A percentile compares a stretch with the other conserved stretches of the same genome.
phyloP scores from a whole-genome alignment of 106 monocot genomes.

The Dendrobium huoshanense region DNA sequence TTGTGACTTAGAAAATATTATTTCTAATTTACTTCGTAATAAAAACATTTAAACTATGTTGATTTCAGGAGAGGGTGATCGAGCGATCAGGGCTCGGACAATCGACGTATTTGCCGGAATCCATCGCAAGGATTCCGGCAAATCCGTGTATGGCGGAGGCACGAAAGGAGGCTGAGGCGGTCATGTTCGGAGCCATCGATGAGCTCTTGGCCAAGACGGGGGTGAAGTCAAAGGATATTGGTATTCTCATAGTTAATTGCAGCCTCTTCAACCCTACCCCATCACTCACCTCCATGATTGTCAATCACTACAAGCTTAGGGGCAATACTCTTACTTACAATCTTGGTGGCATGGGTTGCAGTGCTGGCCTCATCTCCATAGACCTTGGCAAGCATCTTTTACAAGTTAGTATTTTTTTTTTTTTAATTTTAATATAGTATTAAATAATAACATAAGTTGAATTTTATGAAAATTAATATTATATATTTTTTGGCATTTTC shows the following conservation, averaged over 20 bases:
- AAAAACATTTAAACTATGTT: background rate
- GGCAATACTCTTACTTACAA: slow-evolving; percentile 15
- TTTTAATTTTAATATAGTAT: too few relatives aligned
- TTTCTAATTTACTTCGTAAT: background rate
- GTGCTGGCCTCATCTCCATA: slow-evolving; percentile 26
- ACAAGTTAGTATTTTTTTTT: background rate
- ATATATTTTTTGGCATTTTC: too few relatives aligned
- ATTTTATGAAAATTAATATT: too few relatives aligned
- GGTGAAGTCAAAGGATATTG: slow-evolving; percentile 21
- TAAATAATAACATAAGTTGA: too few relatives aligned
- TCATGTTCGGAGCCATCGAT: slow-evolving; percentile 20
- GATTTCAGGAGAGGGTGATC: slow-evolving; percentile 9
- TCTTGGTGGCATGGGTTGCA: slow-evolving; percentile 40
- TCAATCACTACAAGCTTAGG: slow-evolving; percentile 22
- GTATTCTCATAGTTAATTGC: slow-evolving; percentile 18
- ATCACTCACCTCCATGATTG: slow-evolving; percentile 23
- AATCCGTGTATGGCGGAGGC: slow-evolving; percentile 24
- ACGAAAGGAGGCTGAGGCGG: slow-evolving; percentile 20
- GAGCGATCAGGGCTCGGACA: slow-evolving; percentile 21
- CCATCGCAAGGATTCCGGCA: slow-evolving; percentile 14
- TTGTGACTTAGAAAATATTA: background rate
- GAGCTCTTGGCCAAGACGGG: slow-evolving; percentile 13
- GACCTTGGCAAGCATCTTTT: slow-evolving; percentile 22
- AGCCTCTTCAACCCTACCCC: slow-evolving; percentile 22
- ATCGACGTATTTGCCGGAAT: slow-evolving; percentile 10